phyloP scores from a whole-genome alignment of 1,284 basidiomycete genomes.

The Pyrrhoderma lamaoense region DNA sequence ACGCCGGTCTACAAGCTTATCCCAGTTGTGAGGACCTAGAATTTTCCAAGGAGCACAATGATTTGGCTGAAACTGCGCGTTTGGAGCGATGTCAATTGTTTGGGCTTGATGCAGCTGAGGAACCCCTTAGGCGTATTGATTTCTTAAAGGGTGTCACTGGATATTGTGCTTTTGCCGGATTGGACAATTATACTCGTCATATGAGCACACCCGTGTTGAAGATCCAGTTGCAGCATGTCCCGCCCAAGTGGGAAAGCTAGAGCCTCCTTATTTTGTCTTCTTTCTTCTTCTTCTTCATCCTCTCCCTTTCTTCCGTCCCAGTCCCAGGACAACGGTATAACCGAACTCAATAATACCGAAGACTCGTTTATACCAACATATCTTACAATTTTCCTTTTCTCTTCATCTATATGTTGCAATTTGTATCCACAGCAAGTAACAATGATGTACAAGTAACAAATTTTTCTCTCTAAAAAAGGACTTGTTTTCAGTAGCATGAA shows the following conservation, averaged over 20 bases:
- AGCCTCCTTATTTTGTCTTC: neutral
- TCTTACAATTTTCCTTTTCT: too few relatives aligned
- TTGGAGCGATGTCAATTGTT: constrained; percentile 9
- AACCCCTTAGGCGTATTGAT: constrained; percentile 12
- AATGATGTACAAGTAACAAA: too few relatives aligned
- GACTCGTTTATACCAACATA: too few relatives aligned
- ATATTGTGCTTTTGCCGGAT: constrained; percentile 11
- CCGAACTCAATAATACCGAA: too few relatives aligned
- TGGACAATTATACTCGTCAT: constrained; percentile 10
- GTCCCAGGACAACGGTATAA: too few relatives aligned
- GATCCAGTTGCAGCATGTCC: neutral
- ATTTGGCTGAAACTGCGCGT: constrained; percentile 4
- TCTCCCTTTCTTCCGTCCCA: neutral
- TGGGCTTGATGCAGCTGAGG: neutral
- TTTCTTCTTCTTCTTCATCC: neutral
- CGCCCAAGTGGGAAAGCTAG: neutral
- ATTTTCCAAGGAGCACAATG: constrained; percentile 6
- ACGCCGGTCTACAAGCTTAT: constrained; percentile 3
- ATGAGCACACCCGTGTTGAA: constrained; percentile 8
- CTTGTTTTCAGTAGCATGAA: neutral
- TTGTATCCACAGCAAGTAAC: too few relatives aligned
- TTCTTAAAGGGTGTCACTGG: constrained; percentile 13
- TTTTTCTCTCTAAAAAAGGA: too few relatives aligned
- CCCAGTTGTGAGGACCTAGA: neutral
- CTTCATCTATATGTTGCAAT: too few relatives aligned